Conservation (phyloP, 805 yeast genomes). For the Cyberlindnera subsufficiens region DNA sequence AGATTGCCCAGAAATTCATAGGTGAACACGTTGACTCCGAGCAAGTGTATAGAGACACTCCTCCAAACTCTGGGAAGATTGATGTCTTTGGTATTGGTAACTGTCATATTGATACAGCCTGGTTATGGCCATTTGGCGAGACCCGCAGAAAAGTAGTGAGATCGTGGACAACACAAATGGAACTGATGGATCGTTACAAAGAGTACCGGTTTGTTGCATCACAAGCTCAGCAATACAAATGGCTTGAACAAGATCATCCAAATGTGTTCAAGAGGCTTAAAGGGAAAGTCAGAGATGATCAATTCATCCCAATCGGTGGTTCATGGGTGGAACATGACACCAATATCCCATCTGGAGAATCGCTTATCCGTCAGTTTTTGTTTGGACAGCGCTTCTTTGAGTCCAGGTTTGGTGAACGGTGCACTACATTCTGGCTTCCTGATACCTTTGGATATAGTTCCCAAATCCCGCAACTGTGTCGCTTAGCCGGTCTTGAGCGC, state of each 20-base stretch:
- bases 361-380: conserved; percentile 80
- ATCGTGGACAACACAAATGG: conserved; percentile 91
- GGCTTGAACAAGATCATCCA: conserved; percentile 88
- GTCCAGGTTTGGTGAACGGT: conserved; percentile 69
- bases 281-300: conserved; percentile 60
- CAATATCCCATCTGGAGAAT: conserved; percentile 92
- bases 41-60: conserved; percentile 48
- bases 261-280: conserved; percentile 56
- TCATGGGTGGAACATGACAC: conserved; percentile 98
- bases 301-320: conserved; percentile 91
- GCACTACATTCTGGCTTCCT: conserved; percentile 88
- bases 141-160: conserved; percentile 89
- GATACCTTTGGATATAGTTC: conserved; percentile 97
- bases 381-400: conserved; percentile 85
- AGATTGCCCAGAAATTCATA: conserved; percentile 54
- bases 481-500: conserved; percentile 75
- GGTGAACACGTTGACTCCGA: conserved; percentile 63
- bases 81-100: conserved; percentile 86
- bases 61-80: conserved; percentile 27
- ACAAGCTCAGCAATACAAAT: conserved; percentile 92
- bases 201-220: conserved; percentile 94
- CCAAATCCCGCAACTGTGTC: conserved; percentile 90
- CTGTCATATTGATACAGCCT: conserved; percentile 96
- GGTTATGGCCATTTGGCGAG: conserved; percentile 99
- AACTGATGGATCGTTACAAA: conserved; percentile 79